A percentile compares a stretch with the other conserved stretches of the same genome.
Evolutionary conservation across 78 protist genomes (phyloP).

Genomic region (Creolimax fragrantissima): DNA sequence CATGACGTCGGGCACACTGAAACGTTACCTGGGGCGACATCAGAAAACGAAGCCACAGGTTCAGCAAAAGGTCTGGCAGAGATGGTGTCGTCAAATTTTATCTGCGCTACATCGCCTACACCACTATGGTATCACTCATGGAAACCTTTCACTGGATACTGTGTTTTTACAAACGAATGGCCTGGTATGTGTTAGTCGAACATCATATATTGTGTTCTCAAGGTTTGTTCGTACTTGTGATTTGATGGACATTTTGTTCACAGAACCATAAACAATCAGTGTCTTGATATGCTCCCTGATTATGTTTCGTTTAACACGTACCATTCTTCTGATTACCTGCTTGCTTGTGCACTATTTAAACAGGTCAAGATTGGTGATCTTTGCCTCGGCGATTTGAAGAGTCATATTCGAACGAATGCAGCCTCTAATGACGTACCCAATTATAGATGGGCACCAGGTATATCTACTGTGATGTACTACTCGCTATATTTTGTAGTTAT

Average conservation of each 20-base stretch:
- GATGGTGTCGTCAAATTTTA: not conserved
- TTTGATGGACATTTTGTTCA: too few species aligned
- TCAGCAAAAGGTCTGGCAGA: constrained; percentile 10
- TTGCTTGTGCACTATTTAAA: too few species aligned
- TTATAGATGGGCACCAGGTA: not conserved
- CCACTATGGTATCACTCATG: not conserved
- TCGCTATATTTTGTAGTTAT: too few species aligned
- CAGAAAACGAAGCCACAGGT: not conserved
- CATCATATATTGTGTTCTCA: too few species aligned
- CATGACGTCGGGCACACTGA: not conserved
- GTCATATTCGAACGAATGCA: not conserved
- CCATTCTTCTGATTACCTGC: too few species aligned
- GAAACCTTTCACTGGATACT: not conserved
- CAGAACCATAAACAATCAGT: too few species aligned
- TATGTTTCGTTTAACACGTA: too few species aligned
- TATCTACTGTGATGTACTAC: too few species aligned
- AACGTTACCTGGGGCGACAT: not conserved
- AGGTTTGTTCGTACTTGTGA: too few species aligned
- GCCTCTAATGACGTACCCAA: not conserved
- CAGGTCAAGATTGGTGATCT: not conserved
- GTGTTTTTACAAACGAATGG: not conserved
- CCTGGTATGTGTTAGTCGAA: not conserved
- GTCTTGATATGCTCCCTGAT: too few species aligned
- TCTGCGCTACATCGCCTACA: not conserved
- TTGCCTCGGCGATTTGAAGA: not conserved